Conservation (phyloP, 2,329 filamentous ascomycete species). For the Spiromastix sp. region DNA sequence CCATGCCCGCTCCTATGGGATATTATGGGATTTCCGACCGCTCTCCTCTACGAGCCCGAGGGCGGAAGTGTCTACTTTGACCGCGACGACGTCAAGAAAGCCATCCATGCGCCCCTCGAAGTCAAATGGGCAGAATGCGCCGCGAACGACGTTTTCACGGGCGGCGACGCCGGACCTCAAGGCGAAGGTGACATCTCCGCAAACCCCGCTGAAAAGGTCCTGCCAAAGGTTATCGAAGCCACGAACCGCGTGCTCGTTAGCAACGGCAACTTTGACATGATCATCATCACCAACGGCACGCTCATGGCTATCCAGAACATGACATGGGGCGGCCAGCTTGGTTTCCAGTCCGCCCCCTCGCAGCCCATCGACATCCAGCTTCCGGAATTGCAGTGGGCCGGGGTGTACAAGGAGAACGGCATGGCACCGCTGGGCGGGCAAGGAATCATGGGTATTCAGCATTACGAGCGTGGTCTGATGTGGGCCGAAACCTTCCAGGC, state of each 20-base stretch:
- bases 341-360: slow-evolving; percentile 52
- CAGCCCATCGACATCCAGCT: slow-evolving; percentile 61
- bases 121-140: slow-evolving; percentile 50
- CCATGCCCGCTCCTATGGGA: slow-evolving; percentile 64
- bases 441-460: slow-evolving; percentile 59
- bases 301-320: slow-evolving; percentile 69
- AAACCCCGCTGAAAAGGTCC: slow-evolving; percentile 45
- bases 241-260: slow-evolving; percentile 64
- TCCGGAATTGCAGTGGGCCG: too few relatives aligned
- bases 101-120: slow-evolving; percentile 55
- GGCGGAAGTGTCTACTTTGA: slow-evolving; percentile 60
- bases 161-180: too few relatives aligned
- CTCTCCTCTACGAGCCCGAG: slow-evolving; percentile 50
- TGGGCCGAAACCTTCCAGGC: slow-evolving; percentile 53
- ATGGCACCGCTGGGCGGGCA: slow-evolving; percentile 43
- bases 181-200: slow-evolving; percentile 36
- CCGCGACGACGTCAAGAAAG: slow-evolving; percentile 56
- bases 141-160: slow-evolving; percentile 34
- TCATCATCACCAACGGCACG: slow-evolving; percentile 58
- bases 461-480: slow-evolving; percentile 67
- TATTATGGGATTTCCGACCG: slow-evolving; percentile 58
- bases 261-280: slow-evolving; percentile 60
- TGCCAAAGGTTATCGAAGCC: slow-evolving; percentile 62
- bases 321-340: slow-evolving; percentile 63
- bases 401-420: slow-evolving; percentile 38